Evolutionary conservation across 2,329 filamentous ascomycete genomes (phyloP).

Genomic region (Monosporascus sp.): DNA sequence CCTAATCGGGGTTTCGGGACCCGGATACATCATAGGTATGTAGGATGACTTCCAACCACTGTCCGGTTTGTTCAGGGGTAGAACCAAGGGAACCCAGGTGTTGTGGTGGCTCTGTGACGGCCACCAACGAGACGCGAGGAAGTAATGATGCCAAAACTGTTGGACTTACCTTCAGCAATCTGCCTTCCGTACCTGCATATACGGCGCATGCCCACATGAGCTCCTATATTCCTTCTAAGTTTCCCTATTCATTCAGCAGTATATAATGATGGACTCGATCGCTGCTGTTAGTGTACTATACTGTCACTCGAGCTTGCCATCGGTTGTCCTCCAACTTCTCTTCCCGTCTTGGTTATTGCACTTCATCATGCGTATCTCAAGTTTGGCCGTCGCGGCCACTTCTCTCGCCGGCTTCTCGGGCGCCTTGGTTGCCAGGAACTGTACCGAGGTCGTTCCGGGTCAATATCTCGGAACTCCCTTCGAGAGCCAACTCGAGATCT

Average conservation of each 20-base stretch:
- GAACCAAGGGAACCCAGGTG: not conserved
- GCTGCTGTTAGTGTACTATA: not conserved
- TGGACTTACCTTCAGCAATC: not conserved
- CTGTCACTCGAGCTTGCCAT: not conserved
- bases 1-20: too few species aligned
- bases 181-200: not conserved
- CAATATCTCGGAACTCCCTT: slow-evolving; percentile 3
- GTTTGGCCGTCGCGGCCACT: not conserved
- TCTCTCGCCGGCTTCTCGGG: not conserved
- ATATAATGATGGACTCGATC: not conserved
- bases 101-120: not conserved
- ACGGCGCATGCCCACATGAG: not conserved
- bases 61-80: not conserved
- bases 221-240: not conserved
- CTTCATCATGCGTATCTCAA: not conserved
- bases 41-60: too few species aligned
- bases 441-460: not conserved
- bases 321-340: not conserved
- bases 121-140: not conserved
- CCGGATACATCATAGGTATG: too few species aligned
- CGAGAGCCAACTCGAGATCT: not conserved
- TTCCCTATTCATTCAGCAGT: not conserved
- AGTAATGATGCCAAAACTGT: not conserved
- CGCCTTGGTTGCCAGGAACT: not conserved
- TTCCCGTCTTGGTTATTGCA: not conserved